Percentiles rank a stretch among this genome's conserved stretches.
These are phyloP conservation scores for Fragilariopsis cylindrus DNA, from an alignment of 108 stramenopile species.

Conservation along the genomic window DNA sequence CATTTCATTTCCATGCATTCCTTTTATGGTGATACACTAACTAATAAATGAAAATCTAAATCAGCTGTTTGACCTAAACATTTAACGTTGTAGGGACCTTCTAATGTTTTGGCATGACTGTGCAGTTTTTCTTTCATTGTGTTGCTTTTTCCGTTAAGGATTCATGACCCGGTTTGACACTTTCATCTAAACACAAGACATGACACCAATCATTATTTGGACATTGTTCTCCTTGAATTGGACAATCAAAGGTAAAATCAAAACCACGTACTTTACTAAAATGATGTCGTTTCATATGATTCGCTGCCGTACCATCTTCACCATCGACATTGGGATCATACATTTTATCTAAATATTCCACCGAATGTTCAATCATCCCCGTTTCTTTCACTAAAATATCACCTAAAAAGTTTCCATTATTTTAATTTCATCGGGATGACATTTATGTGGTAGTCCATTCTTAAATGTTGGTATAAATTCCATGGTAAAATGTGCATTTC, in stretches of 20 bases:
- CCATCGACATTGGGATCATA: neutral
- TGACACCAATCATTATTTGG: slow-evolving; percentile 16
- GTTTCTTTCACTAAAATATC: slow-evolving; percentile 13
- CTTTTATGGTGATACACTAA: slow-evolving; percentile 9
- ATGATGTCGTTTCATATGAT: slow-evolving; percentile 11
- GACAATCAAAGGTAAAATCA: slow-evolving; percentile 18
- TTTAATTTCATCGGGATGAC: neutral
- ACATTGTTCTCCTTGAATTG: neutral
- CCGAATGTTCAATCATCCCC: slow-evolving; percentile 15
- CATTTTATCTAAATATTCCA: slow-evolving; percentile 18
- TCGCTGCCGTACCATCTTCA: neutral
- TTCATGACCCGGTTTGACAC: slow-evolving; percentile 16
- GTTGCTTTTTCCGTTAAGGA: slow-evolving; percentile 1
- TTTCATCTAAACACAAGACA: slow-evolving; percentile 10
- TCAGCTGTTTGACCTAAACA: slow-evolving; percentile 11
- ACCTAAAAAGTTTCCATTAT: slow-evolving; percentile 10
- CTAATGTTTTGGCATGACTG: slow-evolving; percentile 1
- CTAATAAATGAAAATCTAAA: slow-evolving; percentile 13
- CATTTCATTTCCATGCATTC: too few relatives aligned
- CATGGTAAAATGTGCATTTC: slow-evolving; percentile 20
- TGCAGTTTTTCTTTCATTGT: slow-evolving; percentile 10
- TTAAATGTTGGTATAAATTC: slow-evolving; percentile 23
- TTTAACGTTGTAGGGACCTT: slow-evolving; percentile 13
- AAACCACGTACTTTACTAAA: slow-evolving; percentile 18
- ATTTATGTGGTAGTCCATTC: slow-evolving; percentile 13